These are phyloP conservation scores for Epithele typhae DNA, from an alignment of 768 basidiomycete genomes.

Conservation along the genomic window DNA sequence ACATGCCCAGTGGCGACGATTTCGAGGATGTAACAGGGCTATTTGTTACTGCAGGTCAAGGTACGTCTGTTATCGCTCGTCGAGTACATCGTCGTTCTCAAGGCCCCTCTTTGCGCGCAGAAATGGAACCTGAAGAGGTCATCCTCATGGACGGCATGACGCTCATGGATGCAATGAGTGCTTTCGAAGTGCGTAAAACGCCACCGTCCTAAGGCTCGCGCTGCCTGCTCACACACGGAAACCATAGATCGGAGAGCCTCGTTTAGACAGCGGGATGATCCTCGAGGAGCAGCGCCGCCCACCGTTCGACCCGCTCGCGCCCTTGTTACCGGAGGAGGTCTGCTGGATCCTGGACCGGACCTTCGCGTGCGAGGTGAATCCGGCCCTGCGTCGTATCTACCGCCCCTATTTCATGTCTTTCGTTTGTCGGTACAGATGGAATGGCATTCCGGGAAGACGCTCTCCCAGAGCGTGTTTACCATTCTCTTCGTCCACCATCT, in stretches of 20 bases:
- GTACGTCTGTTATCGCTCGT: constrained; percentile 43
- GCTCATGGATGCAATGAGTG: constrained; percentile 90
- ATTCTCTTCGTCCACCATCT: constrained; percentile 69
- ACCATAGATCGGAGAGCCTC: constrained; percentile 87
- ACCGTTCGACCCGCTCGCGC: constrained; percentile 58
- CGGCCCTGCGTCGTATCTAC: constrained; percentile 5
- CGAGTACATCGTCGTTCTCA: no score
- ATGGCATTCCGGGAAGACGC: constrained; percentile 81
- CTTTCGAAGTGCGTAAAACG: constrained; percentile 67
- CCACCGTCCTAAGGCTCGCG: constrained; percentile 1
- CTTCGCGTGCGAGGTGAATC: constrained; percentile 71
- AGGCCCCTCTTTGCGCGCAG: constrained; percentile 35
- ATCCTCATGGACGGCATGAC: constrained; percentile 67
- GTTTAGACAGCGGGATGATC: constrained; percentile 78
- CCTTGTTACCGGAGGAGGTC: constrained; percentile 71
- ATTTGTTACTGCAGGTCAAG: constrained; percentile 57
- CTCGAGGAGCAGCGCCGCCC: constrained; percentile 37
- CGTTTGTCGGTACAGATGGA: constrained; percentile 55
- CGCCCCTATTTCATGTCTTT: constrained; percentile 10
- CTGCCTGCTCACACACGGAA: neutral
- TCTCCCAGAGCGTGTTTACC: constrained; percentile 86
- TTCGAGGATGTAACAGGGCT: constrained; percentile 62
- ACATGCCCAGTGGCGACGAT: constrained; percentile 53
- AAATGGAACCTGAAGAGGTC: constrained; percentile 59
- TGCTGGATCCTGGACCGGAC: constrained; percentile 86